Base-by-base conservation (phyloP, 2,329 filamentous ascomycete species). In the Trichophyton schoenleinii region DNA sequence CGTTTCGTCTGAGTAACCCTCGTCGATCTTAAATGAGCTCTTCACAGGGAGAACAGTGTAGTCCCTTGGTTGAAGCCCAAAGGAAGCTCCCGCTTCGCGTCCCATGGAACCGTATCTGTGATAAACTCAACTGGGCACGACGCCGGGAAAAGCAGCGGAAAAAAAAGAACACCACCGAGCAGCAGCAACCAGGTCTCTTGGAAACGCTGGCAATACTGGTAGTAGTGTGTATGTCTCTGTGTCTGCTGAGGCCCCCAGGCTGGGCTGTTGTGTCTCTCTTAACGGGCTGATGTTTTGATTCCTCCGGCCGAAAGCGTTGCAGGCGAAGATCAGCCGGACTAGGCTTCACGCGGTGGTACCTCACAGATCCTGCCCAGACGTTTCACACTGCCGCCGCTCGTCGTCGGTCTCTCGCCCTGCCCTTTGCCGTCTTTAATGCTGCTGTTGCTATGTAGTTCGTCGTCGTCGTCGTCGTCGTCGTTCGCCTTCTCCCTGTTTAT, bases 1-100 rank as follows among this genome's bases (percentile, higher is more conserved):
- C 2, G 80, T 82, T 57, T 91, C 88, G 71, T 94, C 89, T 4
- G 89, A 91, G 72, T 94, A 95, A 68, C 90, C 90, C 76, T 95
- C 90, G 76, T 95, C 89, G 62, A 90, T 81, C 72, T 85, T 78
- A 66, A 82, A 79, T 36, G 82, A 55, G 49, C 49, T 36, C 49
- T 34, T n/a, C 11, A 28, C 2, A 3, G 49, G 49, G 28, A 55
- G 49, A n/a, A 18, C 49, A 15, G 15, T n/a, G 49, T 34, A 20
- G 49, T 55, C 18, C 49, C 49, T 55, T 34, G 49, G 15, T 34
- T 36, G 49, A 6, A 55, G 49, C 11, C 49, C 49, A 55, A 36
- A 28, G 49, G 49, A 28, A 36, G 41, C 55, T 15, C 18, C 55
- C 22, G 34, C 15, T 11, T 41, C 36, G 36, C 36, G 55, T 42